Base-by-base conservation (phyloP, 2,329 filamentous ascomycete species). In the Colletotrichum karsti region DNA sequence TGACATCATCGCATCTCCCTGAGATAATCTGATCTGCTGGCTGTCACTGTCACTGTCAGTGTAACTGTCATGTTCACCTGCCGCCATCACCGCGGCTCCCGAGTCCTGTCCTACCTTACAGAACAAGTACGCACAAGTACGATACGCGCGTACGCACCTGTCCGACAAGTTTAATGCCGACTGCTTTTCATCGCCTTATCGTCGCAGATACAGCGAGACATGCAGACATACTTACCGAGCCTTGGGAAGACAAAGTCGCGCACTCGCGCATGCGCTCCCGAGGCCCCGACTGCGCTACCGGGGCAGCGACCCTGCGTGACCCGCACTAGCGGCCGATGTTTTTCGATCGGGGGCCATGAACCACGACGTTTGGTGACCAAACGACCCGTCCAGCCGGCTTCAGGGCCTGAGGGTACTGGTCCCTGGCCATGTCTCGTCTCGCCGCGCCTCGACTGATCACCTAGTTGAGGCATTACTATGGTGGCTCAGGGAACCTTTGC, bases 311-410 rank as follows among this genome's bases (percentile, higher is more conserved):
- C 42, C 57, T 62, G 39, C 48, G 48, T 20, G 51, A 15, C 33
- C 39, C 33, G 50, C 50, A 56, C 58, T 63, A 67, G 58, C 42
- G 63, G 58, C 58, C 58, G 63, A 63, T 51, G 15, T 44, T 7
- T 37, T 48, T 41, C 58, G 63, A 67, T 67, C 51, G 58, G 63
- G 63, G 63, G 42, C 63, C 63, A 51, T 63, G 35, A 58, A 26
- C 54, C 30, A 33, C 30, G 18, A 51, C 44, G 44, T 39, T 50
- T 8, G 24, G 39, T 26, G 51, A 57, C 13, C 24, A 57, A 8
- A 5, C 15, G 22, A 22, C 18, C 6, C 22, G 22, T 54, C 30
- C 33, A 39, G 33, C 33, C 50, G n/a, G 20, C 44, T 26, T 9
- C 44, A 28, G 44, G 22, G 44, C 22, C 44, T 33, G 30, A 12